Evolutionary conservation across 192 early-diverging fungal genomes (phyloP).

Genomic region (Backusella westeae): DNA sequence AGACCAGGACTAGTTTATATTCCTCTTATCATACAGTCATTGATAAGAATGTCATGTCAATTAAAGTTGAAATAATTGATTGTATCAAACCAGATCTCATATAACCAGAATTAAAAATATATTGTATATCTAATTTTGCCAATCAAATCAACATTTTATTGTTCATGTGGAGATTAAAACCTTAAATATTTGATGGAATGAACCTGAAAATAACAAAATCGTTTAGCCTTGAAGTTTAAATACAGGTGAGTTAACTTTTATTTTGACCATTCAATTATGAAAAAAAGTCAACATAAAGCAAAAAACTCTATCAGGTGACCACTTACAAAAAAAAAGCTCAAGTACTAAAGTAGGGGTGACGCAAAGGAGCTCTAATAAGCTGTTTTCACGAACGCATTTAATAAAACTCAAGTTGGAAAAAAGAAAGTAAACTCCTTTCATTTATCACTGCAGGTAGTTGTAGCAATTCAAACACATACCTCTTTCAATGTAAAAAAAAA

Average conservation of each 20-base stretch:
- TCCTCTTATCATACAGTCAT: not conserved
- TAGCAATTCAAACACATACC: not conserved
- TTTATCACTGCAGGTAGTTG: not conserved
- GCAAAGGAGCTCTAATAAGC: not conserved
- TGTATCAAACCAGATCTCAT: not conserved
- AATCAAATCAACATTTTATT: not conserved
- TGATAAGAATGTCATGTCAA: not conserved
- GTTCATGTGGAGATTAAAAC: not conserved
- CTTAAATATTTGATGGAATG: not conserved
- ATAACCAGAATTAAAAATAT: no score
- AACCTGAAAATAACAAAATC: not conserved
- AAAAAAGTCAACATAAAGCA: not conserved
- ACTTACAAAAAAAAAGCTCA: not conserved
- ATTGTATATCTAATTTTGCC: not conserved
- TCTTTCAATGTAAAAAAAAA: not conserved
- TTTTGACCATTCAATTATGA: not conserved
- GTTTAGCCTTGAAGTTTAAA: not conserved
- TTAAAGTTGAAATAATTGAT: not conserved
- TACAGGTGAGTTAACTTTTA: not conserved
- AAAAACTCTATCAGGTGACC: not conserved
- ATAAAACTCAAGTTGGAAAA: constrained; percentile 2
- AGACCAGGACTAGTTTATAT: not conserved
- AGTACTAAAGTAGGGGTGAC: not conserved
- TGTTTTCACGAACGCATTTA: not conserved
- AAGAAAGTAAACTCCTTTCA: not conserved